phyloP scores from a whole-genome alignment of 305 asterid species.

The Fraxinus platypoda region DNA sequence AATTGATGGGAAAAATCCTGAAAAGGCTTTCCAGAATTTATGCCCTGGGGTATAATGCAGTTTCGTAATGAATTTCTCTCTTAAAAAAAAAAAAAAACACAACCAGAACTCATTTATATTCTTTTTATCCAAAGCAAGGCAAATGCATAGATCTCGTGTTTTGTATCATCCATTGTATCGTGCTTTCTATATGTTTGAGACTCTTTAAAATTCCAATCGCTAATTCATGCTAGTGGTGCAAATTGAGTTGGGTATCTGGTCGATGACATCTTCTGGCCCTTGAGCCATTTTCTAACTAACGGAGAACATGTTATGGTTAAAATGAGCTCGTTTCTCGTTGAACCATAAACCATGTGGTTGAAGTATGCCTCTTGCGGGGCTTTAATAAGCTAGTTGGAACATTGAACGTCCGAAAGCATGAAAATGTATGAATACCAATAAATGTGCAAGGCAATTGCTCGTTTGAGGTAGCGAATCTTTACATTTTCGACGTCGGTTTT shows the following conservation, averaged over 20 bases:
- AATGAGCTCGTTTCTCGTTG: not conserved
- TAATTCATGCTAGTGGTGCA: not conserved
- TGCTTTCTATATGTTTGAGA: not conserved
- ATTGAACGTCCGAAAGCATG: not conserved
- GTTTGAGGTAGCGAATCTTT: not conserved
- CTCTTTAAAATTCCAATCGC: not conserved
- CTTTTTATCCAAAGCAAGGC: not conserved
- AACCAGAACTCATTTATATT: not conserved
- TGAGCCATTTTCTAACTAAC: not conserved
- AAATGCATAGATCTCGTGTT: not conserved
- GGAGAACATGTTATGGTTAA: not conserved
- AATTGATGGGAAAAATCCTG: constrained; percentile 61
- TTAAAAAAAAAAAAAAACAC: no score
- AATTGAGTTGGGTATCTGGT: not conserved
- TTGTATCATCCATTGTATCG: not conserved
- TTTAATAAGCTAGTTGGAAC: not conserved
- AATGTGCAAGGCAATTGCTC: not conserved
- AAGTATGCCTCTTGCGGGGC: not conserved
- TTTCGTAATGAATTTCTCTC: not conserved
- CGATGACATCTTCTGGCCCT: not conserved
- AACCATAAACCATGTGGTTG: not conserved
- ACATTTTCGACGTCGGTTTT: not conserved
- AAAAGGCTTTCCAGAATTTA: constrained; percentile 48
- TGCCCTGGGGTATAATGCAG: constrained; percentile 28
- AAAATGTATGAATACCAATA: not conserved